Conservation (phyloP, 2,329 filamentous ascomycete genomes). For the Neofusicoccum umdonicola region DNA sequence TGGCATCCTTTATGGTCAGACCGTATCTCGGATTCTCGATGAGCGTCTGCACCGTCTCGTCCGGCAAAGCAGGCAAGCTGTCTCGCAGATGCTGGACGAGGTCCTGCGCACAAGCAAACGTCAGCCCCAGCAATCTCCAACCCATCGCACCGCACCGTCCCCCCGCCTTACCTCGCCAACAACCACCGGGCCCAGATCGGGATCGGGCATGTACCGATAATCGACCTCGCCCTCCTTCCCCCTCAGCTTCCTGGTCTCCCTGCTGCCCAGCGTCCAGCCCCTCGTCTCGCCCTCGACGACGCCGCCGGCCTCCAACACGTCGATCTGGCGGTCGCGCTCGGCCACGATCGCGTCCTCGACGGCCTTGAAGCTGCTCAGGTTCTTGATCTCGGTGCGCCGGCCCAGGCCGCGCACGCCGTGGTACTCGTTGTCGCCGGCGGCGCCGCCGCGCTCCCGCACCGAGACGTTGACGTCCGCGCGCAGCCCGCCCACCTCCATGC, state of each 20-base stretch:
- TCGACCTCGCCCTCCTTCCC: constrained; percentile 97
- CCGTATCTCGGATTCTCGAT: constrained; percentile 57
- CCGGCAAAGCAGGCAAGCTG: constrained; percentile 69
- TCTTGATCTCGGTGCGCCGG: constrained; percentile 95
- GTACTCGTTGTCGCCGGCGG: constrained; percentile 41
- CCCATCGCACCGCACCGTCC: too few relatives aligned
- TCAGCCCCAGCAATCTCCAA: too few relatives aligned
- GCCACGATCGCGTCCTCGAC: constrained; percentile 93
- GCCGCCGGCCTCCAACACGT: constrained; percentile 72
- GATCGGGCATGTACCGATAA: constrained; percentile 97
- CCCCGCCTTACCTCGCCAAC: constrained; percentile 52
- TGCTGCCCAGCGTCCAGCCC: constrained; percentile 84
- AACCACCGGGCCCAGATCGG: constrained; percentile 77
- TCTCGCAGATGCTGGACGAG: constrained; percentile 63
- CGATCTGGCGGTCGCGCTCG: constrained; percentile 85
- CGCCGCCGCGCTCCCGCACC: constrained; percentile 56
- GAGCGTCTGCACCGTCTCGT: constrained; percentile 64
- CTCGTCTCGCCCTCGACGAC: constrained; percentile 80
- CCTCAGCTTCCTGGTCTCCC: constrained; percentile 75
- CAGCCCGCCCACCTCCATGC: constrained; percentile 90
- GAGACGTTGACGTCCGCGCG: constrained; percentile 96
- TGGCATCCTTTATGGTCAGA: constrained; percentile 77
- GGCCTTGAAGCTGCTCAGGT: constrained; percentile 89
- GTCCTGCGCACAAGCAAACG: constrained; percentile 36
- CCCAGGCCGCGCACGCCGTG: constrained; percentile 65